Base-by-base conservation (phyloP, 176 grass and related monocot genomes). In the Oryza brachyantha region DNA sequence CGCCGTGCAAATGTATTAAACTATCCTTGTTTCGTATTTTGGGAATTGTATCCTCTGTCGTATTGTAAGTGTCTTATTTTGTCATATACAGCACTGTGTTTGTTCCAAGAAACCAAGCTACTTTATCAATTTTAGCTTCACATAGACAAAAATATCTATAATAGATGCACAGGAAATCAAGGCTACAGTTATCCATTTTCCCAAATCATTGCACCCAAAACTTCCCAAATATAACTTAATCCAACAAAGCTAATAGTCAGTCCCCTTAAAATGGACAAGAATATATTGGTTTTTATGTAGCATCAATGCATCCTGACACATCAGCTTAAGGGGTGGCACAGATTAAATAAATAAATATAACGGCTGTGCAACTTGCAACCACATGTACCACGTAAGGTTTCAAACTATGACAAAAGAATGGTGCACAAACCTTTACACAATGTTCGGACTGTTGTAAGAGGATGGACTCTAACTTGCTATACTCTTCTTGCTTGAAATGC, bases 401-500 rank as follows among this genome's bases (percentile, higher is more conserved):
- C 42, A 61, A 43, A 78, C 54, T 19, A 83, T 17, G 59, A 73
- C 52, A 73, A 7, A 50, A 62, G 13, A 54, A 74, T 61, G 12
- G 73, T 43, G 54, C 36, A 76, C 83, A 38, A 86, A 97, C 94
- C 85, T 64, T 68, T 71, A 89, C 63, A 82, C 61, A 70, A 73
- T 61, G 79, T 75, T 78, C 81, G 0, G 61, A 66, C 36, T 88
- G 61, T 68, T 85, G 60, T 32, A 78, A 82, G n/a, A 97, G 85
- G 43, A 92, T 29, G n/a, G 85, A 72, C 76, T 92, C 74, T 48
- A 97, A 84, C 58, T 70, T 76, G 42, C 13, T 59, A 64, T 84
- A 97, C 31, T 66, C 68, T 40, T 88, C 84, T 81, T 74, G 36
- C 46, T 80, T 59, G 86, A 97, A 94, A 84, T 88, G 80, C 40